These are phyloP conservation scores for Balakata baccata DNA, from an alignment of 345 rosid species.

Conservation along the genomic window DNA sequence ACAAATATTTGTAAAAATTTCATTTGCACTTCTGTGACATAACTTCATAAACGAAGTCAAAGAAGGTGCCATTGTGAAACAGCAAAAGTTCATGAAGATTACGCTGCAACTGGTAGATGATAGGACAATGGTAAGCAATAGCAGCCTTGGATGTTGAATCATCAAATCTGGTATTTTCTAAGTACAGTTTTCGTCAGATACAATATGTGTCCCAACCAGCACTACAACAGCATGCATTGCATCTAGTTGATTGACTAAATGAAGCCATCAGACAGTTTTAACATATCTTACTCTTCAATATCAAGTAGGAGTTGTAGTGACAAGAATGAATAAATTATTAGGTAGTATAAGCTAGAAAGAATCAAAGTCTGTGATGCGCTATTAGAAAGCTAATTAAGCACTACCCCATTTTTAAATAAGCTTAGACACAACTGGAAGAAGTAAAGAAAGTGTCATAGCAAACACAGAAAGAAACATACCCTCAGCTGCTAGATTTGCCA, in stretches of 20 bases:
- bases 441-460: neutral
- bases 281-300: neutral
- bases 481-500: constrained; percentile 98
- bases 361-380: neutral
- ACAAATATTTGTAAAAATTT: neutral
- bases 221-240: neutral
- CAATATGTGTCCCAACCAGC: neutral
- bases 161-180: neutral
- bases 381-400: neutral
- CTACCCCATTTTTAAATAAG: constrained; percentile 2
- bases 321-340: neutral
- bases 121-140: neutral
- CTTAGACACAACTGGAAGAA: neutral
- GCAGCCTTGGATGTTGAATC: neutral
- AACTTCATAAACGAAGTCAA: neutral
- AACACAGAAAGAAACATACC: constrained; percentile 47
- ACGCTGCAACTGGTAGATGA: neutral
- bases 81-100: neutral
- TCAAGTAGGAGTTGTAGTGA: neutral
- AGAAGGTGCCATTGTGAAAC: neutral
- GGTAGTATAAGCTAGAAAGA: neutral
- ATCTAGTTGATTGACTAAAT: neutral
- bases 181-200: neutral
- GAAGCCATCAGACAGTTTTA: neutral
- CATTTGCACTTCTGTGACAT: neutral